These are phyloP conservation scores for Mercurialis annua DNA, from an alignment of 345 rosid species.

Conservation along the genomic window DNA sequence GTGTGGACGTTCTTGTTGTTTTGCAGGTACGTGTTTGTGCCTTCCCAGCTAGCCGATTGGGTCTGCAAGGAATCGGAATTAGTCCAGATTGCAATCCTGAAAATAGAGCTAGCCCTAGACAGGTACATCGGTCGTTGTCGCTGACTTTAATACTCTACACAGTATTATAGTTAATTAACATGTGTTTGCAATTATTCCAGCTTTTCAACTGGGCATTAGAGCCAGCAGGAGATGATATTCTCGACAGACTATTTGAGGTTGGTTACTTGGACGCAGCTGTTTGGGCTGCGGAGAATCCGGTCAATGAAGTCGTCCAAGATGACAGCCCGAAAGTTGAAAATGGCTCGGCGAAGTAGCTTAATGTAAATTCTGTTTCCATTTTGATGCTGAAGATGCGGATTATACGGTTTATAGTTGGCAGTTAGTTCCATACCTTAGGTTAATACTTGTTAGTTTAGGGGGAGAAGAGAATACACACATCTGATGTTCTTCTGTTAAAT, in stretches of 20 bases:
- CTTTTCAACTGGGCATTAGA: conserved; percentile 90
- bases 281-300: conserved; percentile 74
- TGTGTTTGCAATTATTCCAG: conserved; percentile 33
- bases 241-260: conserved; percentile 68
- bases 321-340: conserved; percentile 24
- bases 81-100: conserved; percentile 92
- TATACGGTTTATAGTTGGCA: neutral
- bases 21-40: conserved; percentile 83
- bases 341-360: conserved; percentile 18
- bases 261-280: conserved; percentile 80
- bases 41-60: conserved; percentile 58
- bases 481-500: neutral
- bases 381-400: conserved; percentile 2
- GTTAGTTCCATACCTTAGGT: neutral
- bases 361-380: neutral
- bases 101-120: conserved; percentile 56
- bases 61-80: conserved; percentile 73
- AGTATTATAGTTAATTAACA: conserved; percentile 8
- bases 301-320: conserved; percentile 44
- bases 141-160: neutral
- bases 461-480: neutral
- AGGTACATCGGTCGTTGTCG: conserved; percentile 41
- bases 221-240: conserved; percentile 75
- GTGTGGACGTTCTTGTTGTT: conserved; percentile 3
- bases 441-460: neutral